phyloP scores from a whole-genome alignment of 345 rosid species.

The Cardamine occulta region DNA sequence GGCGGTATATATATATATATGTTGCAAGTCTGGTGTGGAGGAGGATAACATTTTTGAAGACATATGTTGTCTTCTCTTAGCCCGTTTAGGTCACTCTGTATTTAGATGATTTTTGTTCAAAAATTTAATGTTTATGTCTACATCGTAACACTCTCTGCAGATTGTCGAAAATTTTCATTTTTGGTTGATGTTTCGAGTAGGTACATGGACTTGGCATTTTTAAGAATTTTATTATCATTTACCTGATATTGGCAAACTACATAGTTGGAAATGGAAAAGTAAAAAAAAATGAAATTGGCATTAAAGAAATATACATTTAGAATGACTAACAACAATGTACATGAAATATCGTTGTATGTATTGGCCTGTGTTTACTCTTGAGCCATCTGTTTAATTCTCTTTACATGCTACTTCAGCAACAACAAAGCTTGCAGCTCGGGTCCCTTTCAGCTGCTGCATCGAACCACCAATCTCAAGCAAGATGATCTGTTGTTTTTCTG shows the following conservation, averaged over 20 bases:
- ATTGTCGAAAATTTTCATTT: not conserved
- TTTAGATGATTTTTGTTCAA: conserved; percentile 18
- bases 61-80: conserved; percentile 24
- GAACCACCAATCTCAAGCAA: conserved; percentile 33
- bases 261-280: not conserved
- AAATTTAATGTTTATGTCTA: conserved; percentile 2
- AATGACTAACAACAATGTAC: conserved; percentile 39
- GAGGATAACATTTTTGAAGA: conserved; percentile 33
- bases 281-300: not conserved
- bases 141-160: conserved; percentile 4
- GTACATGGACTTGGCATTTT: not conserved
- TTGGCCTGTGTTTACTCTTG: conserved; percentile 23
- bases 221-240: not conserved
- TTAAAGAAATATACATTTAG: conserved; percentile 15
- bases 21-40: conserved; percentile 13
- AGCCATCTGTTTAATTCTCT: conserved; percentile 26
- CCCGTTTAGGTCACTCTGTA: conserved; percentile 2
- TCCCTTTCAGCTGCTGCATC: conserved; percentile 14
- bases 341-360: conserved; percentile 20
- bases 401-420: conserved; percentile 21
- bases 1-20: conserved; percentile 15
- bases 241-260: not conserved
- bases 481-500: conserved; percentile 47
- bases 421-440: conserved; percentile 31
- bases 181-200: conserved; percentile 1